Base-by-base conservation (phyloP, 805 yeast genomes). In the Metschnikowia reukaufii region DNA sequence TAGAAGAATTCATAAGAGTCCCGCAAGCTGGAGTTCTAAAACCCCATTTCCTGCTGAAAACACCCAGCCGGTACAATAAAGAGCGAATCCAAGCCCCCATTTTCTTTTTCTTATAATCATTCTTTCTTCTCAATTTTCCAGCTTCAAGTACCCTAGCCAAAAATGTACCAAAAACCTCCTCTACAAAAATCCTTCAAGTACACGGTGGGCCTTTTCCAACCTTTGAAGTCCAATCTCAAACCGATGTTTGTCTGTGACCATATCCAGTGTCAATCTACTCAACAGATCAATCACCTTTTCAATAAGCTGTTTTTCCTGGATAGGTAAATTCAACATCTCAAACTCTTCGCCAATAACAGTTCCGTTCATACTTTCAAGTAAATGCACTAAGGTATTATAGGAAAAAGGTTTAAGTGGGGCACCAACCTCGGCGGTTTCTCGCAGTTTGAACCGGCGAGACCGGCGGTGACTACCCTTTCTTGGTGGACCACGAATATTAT, bases 241-340 rank as follows among this genome's bases (percentile, higher is more conserved):
- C 58, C 94, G 80, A 23, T 79, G 81, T 23, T 88, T 88, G 63
- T 92, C 96, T 46, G 88, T 63, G 44, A 90, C 86, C 88, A 94
- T 89, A 60, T 90, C 97, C 44, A 91, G 88, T 2, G 96, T 89
- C 48, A 94, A 76, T 57, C 94, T 76, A 33, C 94, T 84, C 39
- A 92, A 72, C 1, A 95, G 83, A 59, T 90, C 96, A 3, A 92
- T 86, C 40, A 92, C 81, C 64, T 88, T 83, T 60, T 92, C 97
- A 36, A 92, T 72, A 34, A 91, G 73, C 57, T 81, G 84, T 55
- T 86, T 85, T 59, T 90, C 96, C 49, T 84, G 84, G 0, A 76
- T 67, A 8, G 92, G 90, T 53, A 90, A 73, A 32, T 85, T 86
- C 48, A 91, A 67, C 43, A 81, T 80, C 35, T 83, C 80, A 61